Percentiles rank a stretch among this genome's conserved stretches.
Conservation (phyloP, 768 basidiomycete species). For the Collybia sordida region DNA sequence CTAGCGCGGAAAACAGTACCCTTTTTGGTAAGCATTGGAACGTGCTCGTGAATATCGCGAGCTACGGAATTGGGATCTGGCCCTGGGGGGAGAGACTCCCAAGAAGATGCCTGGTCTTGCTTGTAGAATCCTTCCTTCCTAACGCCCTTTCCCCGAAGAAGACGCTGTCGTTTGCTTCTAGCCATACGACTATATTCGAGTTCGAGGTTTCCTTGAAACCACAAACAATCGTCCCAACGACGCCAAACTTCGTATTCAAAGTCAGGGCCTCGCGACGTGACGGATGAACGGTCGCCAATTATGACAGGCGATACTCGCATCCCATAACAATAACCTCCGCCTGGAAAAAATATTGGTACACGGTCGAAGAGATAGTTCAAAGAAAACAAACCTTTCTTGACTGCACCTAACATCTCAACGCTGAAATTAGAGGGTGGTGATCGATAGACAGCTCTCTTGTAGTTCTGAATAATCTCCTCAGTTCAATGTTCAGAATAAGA, state of each 20-base stretch:
- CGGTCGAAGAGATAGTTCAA: neutral
- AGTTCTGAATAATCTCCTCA: slow-evolving; percentile 36
- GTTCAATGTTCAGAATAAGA: neutral
- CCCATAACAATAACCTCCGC: slow-evolving; percentile 55
- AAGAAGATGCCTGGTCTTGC: slow-evolving; percentile 75
- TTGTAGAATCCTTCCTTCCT: slow-evolving; percentile 73
- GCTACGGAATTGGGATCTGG: slow-evolving; percentile 76
- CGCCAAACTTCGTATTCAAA: slow-evolving; percentile 75
- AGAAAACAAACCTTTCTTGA: slow-evolving; percentile 48
- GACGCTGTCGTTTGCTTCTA: slow-evolving; percentile 64
- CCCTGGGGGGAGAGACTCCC: slow-evolving; percentile 82
- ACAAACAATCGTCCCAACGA: slow-evolving; percentile 81
- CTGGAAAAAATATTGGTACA: slow-evolving; percentile 28
- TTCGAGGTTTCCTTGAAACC: slow-evolving; percentile 72
- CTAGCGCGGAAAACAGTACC: slow-evolving; percentile 72
- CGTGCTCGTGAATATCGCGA: slow-evolving; percentile 61
- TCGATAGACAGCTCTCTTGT: slow-evolving; percentile 61
- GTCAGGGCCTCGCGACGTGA: slow-evolving; percentile 33
- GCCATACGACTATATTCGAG: slow-evolving; percentile 62
- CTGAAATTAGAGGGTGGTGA: slow-evolving; percentile 58
- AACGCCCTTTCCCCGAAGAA: slow-evolving; percentile 72
- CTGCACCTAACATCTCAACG: slow-evolving; percentile 56
- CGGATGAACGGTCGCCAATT: slow-evolving; percentile 35
- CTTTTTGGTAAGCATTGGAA: slow-evolving; percentile 72
- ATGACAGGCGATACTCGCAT: slow-evolving; percentile 55